Evolutionary conservation across 2,329 filamentous ascomycete species (phyloP), one percentile per base, ranked within the genome.

Genomic region (Meredithiella fracta): DNA sequence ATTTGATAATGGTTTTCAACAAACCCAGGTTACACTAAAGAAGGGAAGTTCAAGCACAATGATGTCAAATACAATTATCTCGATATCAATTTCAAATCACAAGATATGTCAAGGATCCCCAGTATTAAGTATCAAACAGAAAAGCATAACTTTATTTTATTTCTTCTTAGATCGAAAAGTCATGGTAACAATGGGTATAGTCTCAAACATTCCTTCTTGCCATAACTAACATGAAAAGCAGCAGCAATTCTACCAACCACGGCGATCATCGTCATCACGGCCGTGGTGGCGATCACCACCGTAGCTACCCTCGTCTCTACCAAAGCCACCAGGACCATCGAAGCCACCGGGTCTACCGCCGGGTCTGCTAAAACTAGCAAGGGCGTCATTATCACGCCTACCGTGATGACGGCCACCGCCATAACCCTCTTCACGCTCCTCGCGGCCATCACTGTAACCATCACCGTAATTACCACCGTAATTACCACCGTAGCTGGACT

Each of bases 401-500:
- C 58, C 25, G 25, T 51, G 17, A 20, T 20, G 20, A 51, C 44
- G 47, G 57, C 38, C 53, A 11, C 58, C 26, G 14, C 44, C 56
- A 44, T 52, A 49, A 29, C 56, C 54, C 15, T 60, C 60, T 14
- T 60, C 54, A 60, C 53, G 47, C 26, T 57, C 58, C 51, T 60
- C 55, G 22, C 53, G n/a, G n/a, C n/a, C 50, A 56, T 55, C 57
- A 31, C 62, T 59, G 34, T 60, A 55, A 34, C 56, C 60, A n/a
- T 47, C 58, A 50, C 58, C 60, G 52, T 64, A 60, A 31, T 56
- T 59, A 37, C 58, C 60, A 47, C 60, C n/a, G 17, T 31, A 22
- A 11, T 37, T 37, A 31, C 63, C 62, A 29, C 62, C 63, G 20
- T 65, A 61, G 23, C 58, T 53, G 26, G 63, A 58, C 51, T 63